A percentile compares a stretch with the other conserved stretches of the same genome.
These are phyloP conservation scores for Trichosphaerium sp. DNA, from an alignment of 78 protist species.

Conservation along the genomic window DNA sequence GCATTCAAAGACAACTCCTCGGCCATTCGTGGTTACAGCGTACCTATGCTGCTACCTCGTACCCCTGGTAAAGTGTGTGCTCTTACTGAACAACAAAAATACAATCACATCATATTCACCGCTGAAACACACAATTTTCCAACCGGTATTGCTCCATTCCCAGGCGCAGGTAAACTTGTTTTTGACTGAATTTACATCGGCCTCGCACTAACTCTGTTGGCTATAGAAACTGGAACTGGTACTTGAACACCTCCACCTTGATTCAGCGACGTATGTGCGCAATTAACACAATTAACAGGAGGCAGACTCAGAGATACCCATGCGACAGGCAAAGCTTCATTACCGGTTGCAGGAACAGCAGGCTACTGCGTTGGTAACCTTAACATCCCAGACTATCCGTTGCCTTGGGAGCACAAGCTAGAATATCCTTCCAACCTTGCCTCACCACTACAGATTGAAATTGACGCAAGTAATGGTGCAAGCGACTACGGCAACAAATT, in stretches of 20 bases:
- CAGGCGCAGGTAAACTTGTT: conserved; percentile 87
- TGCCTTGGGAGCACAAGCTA: conserved; percentile 68
- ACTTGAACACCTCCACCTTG: too few relatives aligned
- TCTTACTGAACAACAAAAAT: neutral
- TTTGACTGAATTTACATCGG: too few relatives aligned
- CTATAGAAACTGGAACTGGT: conserved; percentile 77
- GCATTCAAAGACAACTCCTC: conserved; percentile 88
- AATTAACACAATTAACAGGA: too few relatives aligned
- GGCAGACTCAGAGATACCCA: conserved; percentile 82
- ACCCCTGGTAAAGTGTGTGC: neutral
- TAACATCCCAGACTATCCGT: conserved; percentile 56
- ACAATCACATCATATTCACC: conserved; percentile 53
- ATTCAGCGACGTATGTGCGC: too few relatives aligned
- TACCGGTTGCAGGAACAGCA: conserved; percentile 70
- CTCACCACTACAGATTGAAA: conserved; percentile 61
- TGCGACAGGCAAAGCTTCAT: conserved; percentile 75
- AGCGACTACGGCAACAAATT: conserved; percentile 82
- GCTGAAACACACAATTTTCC: conserved; percentile 95
- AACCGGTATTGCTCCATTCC: conserved; percentile 79
- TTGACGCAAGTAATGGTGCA: conserved; percentile 82
- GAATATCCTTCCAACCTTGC: conserved; percentile 58
- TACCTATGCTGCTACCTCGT: neutral
- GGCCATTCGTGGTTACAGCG: conserved; percentile 25
- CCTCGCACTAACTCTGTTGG: too few relatives aligned
- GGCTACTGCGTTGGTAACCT: conserved; percentile 67